These are phyloP conservation scores for Pleoardoris graminearum DNA, from an alignment of 2,329 filamentous ascomycete species.

Conservation along the genomic window DNA sequence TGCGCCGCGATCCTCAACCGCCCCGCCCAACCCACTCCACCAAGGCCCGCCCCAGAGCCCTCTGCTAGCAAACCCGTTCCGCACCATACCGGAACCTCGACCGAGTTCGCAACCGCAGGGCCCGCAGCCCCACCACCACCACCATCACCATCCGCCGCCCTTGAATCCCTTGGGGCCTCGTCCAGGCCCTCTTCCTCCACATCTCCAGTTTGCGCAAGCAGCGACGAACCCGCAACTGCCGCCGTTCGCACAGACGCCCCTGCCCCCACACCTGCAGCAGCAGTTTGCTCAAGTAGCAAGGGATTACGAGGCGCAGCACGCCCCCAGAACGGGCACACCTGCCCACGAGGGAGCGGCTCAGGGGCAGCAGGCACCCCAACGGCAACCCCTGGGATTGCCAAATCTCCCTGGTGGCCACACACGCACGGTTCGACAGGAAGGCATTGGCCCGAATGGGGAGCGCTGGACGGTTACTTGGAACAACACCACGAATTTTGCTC, in stretches of 20 bases:
- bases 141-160: slow-evolving; percentile 12
- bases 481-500: slow-evolving; percentile 44
- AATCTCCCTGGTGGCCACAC: slow-evolving; percentile 32
- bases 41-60: slow-evolving; percentile 22
- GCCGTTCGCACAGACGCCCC: slow-evolving; percentile 10
- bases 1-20: slow-evolving; percentile 36
- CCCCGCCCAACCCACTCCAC: slow-evolving; percentile 46
- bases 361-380: slow-evolving; percentile 5
- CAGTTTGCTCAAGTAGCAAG: slow-evolving; percentile 5
- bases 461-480: slow-evolving; percentile 59
- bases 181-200: background rate
- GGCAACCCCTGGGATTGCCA: slow-evolving; percentile 11
- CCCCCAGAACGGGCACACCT: slow-evolving; percentile 14
- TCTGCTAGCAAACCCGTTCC: slow-evolving; percentile 39
- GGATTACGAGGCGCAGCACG: slow-evolving; percentile 13
- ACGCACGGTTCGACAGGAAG: slow-evolving; percentile 55
- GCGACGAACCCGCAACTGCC: slow-evolving; percentile 11
- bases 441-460: slow-evolving; percentile 56
- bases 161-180: slow-evolving; percentile 13
- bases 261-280: slow-evolving; percentile 11
- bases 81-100: slow-evolving; percentile 29
- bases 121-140: slow-evolving; percentile 21
- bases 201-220: background rate
- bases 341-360: slow-evolving; percentile 13
- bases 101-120: slow-evolving; percentile 34